Evolutionary conservation across 2,329 filamentous ascomycete genomes (phyloP), one percentile per base, ranked within the genome.

Genomic region (Cryphonectria nitschkei): DNA sequence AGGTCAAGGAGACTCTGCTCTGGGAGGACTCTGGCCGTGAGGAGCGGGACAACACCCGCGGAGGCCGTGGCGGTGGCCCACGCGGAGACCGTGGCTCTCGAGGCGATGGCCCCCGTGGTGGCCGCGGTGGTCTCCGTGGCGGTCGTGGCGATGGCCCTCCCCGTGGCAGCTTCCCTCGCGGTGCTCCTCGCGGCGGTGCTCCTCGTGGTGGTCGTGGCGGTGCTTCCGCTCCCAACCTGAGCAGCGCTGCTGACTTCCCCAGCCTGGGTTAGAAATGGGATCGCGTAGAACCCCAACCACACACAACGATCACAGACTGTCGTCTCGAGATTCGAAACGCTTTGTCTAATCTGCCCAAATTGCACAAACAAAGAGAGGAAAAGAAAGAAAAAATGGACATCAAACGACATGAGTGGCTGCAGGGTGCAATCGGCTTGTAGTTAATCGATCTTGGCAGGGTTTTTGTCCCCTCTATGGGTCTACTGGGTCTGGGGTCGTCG

Each of bases 1-100:
- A 93, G 83, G 83, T 92, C 81, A 82, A 98, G 78, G 94, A 97
- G 79, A 93, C 98, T 75, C 61, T 68, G 34, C 22, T 39, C 39
- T 68, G 67, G 67, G 67, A 68, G 58, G 67, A 68, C 19, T 58
- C 52, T 39, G 67, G 39, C 22, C 67, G 67, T 54, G 87, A 93
- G 77, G 93, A 95, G 85, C 86, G 64, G 22, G 43, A 66, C 41
- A 61, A 61, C 34, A 61, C 86, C 71, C 82, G 84, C 74, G 84
- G 85, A 75, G 86, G 88, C 76, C 85, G 86, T 77, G 82, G 86
- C 75, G 83, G 86, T 68, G 84, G 83, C 73, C 80, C 54, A 14
- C 62, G 70, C 73, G 85, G 87, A 75, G 86, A 70, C 58, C 69
- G 88, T 74, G 87, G 84, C 72, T 80, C 80, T 74, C 80, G 84